phyloP scores from a whole-genome alignment of 2,329 filamentous ascomycete genomes.

The Thielaviopsis ethacetica region DNA sequence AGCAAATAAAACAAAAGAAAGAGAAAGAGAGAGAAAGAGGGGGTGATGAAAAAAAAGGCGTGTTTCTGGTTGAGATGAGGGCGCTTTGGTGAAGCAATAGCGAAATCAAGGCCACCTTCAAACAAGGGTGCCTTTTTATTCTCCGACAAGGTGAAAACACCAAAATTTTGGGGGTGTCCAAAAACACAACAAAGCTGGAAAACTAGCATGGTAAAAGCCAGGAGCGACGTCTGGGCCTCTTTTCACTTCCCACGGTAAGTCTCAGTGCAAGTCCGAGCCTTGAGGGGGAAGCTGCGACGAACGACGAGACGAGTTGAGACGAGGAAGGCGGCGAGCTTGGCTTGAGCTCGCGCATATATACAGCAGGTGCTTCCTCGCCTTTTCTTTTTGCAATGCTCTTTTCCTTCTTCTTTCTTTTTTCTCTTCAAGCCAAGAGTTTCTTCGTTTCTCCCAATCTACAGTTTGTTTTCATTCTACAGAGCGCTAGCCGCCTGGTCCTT shows the following conservation, averaged over 20 bases:
- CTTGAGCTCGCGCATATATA: neutral
- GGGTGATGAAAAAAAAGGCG: neutral
- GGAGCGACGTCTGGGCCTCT: neutral
- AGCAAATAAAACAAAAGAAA: too few relatives aligned
- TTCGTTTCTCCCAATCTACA: conserved; percentile 1
- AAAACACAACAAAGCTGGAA: neutral
- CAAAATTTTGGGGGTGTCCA: neutral
- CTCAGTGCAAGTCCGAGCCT: too few relatives aligned
- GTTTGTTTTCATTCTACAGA: conserved; percentile 1
- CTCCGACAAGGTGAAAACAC: conserved; percentile 4
- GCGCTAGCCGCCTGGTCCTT: conserved; percentile 11
- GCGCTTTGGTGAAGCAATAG: conserved; percentile 6
- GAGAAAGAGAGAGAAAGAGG: neutral
- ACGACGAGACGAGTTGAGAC: too few relatives aligned
- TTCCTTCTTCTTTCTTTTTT: neutral
- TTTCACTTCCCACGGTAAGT: too few relatives aligned
- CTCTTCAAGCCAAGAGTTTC: neutral
- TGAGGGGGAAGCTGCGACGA: too few relatives aligned
- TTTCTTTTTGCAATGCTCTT: neutral
- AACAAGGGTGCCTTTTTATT: neutral
- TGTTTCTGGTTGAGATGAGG: conserved; percentile 2
- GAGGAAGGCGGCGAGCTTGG: too few relatives aligned
- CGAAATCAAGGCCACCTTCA: conserved; percentile 1
- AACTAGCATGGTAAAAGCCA: neutral
- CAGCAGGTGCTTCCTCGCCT: neutral